These are phyloP conservation scores for Penicillium sp. DNA, from an alignment of 2,329 filamentous ascomycete genomes.

Conservation along the genomic window DNA sequence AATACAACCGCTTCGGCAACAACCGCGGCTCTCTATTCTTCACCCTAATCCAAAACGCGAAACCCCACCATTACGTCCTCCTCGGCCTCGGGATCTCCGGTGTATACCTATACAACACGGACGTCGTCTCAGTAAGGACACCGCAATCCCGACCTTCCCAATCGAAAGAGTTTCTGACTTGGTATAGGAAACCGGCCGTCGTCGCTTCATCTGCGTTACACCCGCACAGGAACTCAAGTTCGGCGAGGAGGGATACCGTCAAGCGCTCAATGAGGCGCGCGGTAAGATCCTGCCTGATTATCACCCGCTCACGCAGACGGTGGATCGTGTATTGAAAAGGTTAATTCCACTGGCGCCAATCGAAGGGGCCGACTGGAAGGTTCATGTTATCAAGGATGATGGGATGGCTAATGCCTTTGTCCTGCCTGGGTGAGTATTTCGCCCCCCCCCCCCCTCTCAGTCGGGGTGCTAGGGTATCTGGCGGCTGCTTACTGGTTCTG, in stretches of 20 bases:
- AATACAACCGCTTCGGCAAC: slow-evolving; percentile 19
- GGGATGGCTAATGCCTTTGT: slow-evolving; percentile 57
- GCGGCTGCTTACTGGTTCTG: slow-evolving; percentile 1
- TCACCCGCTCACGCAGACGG: slow-evolving; percentile 47
- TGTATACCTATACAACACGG: slow-evolving; percentile 53
- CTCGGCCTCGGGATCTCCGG: slow-evolving; percentile 42
- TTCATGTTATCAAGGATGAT: slow-evolving; percentile 53
- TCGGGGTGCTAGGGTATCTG: neutral
- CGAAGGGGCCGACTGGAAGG: slow-evolving; percentile 49
- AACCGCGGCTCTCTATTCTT: slow-evolving; percentile 10
- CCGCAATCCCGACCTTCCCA: neutral
- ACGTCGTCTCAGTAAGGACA: slow-evolving; percentile 47
- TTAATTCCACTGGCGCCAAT: slow-evolving; percentile 51
- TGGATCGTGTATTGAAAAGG: slow-evolving; percentile 50
- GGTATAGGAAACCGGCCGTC: slow-evolving; percentile 40
- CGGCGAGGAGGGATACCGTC: slow-evolving; percentile 44
- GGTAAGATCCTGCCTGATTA: slow-evolving; percentile 46
- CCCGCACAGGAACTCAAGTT: slow-evolving; percentile 42
- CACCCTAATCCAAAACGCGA: slow-evolving; percentile 18
- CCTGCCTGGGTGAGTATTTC: slow-evolving; percentile 47
- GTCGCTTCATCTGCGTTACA: slow-evolving; percentile 55
- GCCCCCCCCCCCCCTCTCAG: neutral
- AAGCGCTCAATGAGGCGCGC: slow-evolving; percentile 46
- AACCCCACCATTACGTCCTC: slow-evolving; percentile 28
- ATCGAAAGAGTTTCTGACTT: neutral